Conservation (phyloP, 73 alveolate genomes). For the Urostyla sp. region DNA sequence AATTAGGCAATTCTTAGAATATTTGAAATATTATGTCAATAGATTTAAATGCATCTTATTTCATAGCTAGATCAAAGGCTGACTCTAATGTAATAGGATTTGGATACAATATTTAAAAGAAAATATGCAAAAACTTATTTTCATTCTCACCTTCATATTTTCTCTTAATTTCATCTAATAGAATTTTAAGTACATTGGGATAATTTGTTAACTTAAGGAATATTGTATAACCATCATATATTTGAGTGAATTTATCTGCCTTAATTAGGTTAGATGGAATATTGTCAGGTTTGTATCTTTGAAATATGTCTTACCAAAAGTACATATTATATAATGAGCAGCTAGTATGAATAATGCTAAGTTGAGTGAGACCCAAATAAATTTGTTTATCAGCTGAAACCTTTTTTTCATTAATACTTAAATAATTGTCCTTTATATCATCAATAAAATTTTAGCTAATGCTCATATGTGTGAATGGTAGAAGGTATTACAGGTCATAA, state of each 20-base stretch:
- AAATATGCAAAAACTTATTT: background rate
- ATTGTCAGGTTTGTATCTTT: too few species aligned
- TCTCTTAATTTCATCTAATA: background rate
- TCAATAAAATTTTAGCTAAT: too few species aligned
- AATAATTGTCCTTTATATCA: too few species aligned
- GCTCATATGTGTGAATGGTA: conserved; percentile 25
- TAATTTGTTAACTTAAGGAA: conserved; percentile 8
- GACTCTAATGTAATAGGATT: background rate
- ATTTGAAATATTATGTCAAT: conserved; percentile 27
- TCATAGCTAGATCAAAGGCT: conserved; percentile 46
- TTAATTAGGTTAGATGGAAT: too few species aligned
- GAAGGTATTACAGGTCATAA: conserved; percentile 11
- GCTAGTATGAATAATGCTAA: conserved; percentile 13
- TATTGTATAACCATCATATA: conserved; percentile 7
- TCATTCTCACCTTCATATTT: too few species aligned
- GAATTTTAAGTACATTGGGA: background rate
- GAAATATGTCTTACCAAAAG: conserved; percentile 14
- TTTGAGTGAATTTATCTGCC: too few species aligned
- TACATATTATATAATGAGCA: conserved; percentile 8
- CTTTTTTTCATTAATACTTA: conserved; percentile 31
- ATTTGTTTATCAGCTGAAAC: background rate
- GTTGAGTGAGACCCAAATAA: conserved; percentile 17
- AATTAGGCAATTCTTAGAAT: conserved; percentile 19
- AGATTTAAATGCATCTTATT: conserved; percentile 18
- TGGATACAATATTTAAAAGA: background rate